Evolutionary conservation across 371 early-diverging fungal genomes (phyloP), one percentile per base, ranked within the genome.

Genomic region (Batkoa obscura): DNA sequence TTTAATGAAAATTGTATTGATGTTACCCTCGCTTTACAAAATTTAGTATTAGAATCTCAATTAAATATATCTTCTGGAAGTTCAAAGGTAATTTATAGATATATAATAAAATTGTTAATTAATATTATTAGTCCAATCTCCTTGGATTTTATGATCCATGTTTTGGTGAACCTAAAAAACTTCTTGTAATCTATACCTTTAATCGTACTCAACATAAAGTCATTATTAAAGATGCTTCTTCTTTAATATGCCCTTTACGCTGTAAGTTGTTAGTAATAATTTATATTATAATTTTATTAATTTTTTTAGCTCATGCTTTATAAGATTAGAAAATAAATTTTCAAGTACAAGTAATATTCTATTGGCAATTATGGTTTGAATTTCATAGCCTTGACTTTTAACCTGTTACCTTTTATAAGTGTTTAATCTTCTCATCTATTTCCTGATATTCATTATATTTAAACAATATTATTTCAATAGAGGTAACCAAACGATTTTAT

Each of bases 141-240:
- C 72, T 90, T 52, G 97, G 97, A 1, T 93, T 96, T 67, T 93
- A 88, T 62, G 94, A 96, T 71, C 97, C 97, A 35, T 88, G 90
- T 61, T 76, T 90, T 43, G 93, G 93, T 30, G 84, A 84, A 59
- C 64, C 68, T 35, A 95, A 95, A 66, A 70, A 77, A 53, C 72
- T 93, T 53, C 73, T 74, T 52, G 81, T 95, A 54, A 78, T 73
- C 43, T 95, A 95, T 67, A 70, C 71, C 64, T 95, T 91, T 73
- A 76, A 81, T 61, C 79, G 83, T 60, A 70, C 76, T 60, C 59
- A 86, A 57, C 95, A 95, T 66, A 78, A 80, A 66, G 81, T 81
- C 0, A 75, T 78, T 17, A 86, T 89, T 33, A 75, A 79, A 51
- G 94, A 95, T 66, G 72, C 62, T 42, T 69, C 77, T 51, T 75